Evolutionary conservation across 192 early-diverging fungal genomes (phyloP).

Genomic region (Coemansia reversa): DNA sequence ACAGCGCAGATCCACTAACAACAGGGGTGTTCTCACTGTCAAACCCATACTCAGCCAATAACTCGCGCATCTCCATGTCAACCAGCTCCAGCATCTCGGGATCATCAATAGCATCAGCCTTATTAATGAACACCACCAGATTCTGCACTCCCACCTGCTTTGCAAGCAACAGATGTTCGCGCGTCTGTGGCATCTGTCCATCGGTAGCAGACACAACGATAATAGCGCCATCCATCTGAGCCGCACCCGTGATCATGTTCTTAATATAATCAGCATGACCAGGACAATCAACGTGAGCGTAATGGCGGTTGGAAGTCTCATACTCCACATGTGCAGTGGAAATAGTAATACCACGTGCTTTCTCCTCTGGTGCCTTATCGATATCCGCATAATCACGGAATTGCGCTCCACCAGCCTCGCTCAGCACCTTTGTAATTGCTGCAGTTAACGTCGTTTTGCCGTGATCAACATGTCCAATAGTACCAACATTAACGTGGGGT

Average conservation of each 20-base stretch:
- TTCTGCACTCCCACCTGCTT: slow-evolving; percentile 92
- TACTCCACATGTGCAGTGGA: slow-evolving; percentile 97
- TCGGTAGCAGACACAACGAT: slow-evolving; percentile 98
- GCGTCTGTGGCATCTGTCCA: slow-evolving; percentile 98
- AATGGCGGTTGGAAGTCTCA: slow-evolving; percentile 86
- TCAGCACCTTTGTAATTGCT: slow-evolving; percentile 96
- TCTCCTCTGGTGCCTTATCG: slow-evolving; percentile 98
- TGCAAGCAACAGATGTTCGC: slow-evolving; percentile 95
- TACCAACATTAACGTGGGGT: slow-evolving; percentile 99
- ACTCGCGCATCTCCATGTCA: slow-evolving; percentile 99
- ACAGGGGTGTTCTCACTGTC: slow-evolving; percentile 90
- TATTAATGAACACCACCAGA: slow-evolving; percentile 98
- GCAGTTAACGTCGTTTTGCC: slow-evolving; percentile 98
- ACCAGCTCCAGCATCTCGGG: slow-evolving; percentile 97
- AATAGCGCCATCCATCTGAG: slow-evolving; percentile 97
- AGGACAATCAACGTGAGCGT: slow-evolving; percentile 96
- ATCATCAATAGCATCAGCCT: slow-evolving; percentile 96
- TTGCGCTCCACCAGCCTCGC: slow-evolving; percentile 74
- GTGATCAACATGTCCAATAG: slow-evolving; percentile 99
- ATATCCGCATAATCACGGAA: slow-evolving; percentile 96
- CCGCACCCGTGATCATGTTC: slow-evolving; percentile 98
- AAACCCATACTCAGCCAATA: slow-evolving; percentile 87
- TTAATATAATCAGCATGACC: slow-evolving; percentile 99
- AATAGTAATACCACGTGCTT: slow-evolving; percentile 98
- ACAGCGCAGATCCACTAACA: slow-evolving; percentile 89